A percentile compares a stretch with the other conserved stretches of the same genome.
phyloP scores from a whole-genome alignment of 108 stramenopile species.

The Skeletonema potamos region DNA sequence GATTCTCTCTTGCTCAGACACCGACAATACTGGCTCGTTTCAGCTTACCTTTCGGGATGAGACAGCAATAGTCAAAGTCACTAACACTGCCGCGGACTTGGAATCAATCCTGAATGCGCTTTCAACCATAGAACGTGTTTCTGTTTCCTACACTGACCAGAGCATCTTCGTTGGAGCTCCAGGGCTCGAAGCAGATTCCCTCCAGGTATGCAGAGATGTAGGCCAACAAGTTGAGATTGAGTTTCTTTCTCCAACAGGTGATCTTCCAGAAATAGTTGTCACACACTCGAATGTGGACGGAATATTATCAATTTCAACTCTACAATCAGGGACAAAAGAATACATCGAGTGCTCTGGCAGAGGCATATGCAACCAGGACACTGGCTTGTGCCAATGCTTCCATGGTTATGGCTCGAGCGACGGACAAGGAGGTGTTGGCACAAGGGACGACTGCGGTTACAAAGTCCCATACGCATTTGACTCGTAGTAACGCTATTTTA shows the following conservation, averaged over 20 bases:
- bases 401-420: constrained; percentile 24
- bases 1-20: constrained; percentile 43
- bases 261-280: constrained; percentile 34
- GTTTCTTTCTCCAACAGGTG: constrained; percentile 48
- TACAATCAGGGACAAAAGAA: constrained; percentile 42
- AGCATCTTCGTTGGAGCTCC: constrained; percentile 33
- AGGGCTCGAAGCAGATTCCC: constrained; percentile 24
- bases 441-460: constrained; percentile 41
- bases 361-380: constrained; percentile 45
- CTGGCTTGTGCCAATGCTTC: constrained; percentile 46
- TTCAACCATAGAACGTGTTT: constrained; percentile 40
- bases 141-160: constrained; percentile 39
- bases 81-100: constrained; percentile 34
- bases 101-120: constrained; percentile 55
- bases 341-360: constrained; percentile 53
- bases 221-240: constrained; percentile 38
- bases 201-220: constrained; percentile 27
- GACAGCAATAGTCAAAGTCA: constrained; percentile 18
- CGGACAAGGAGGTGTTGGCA: constrained; percentile 36
- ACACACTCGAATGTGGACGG: constrained; percentile 23
- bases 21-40: constrained; percentile 50
- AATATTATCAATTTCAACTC: constrained; percentile 11
- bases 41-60: constrained; percentile 50
- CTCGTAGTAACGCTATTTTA: not conserved
- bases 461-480: constrained; percentile 20